Conservation (phyloP, 2,329 filamentous ascomycete species). For the Alternaria atra region DNA sequence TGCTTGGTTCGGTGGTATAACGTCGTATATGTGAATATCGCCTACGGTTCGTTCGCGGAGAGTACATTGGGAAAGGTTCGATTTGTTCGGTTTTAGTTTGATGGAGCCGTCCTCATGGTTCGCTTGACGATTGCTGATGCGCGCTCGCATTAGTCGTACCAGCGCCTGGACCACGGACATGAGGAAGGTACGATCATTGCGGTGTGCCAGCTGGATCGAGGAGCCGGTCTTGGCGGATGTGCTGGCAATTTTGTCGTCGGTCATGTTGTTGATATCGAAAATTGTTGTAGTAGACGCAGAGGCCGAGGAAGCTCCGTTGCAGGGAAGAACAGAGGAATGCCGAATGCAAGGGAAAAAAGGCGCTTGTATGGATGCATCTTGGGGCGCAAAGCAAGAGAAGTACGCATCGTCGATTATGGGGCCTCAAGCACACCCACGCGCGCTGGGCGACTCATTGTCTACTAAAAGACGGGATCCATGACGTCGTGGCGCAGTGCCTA, state of each 20-base stretch:
- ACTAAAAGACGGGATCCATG: slow-evolving; percentile 8
- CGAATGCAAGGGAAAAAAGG: not conserved
- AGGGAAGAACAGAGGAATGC: not conserved
- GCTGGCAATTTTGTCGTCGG: not conserved
- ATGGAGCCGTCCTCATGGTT: slow-evolving; percentile 54
- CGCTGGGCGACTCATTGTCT: slow-evolving; percentile 5
- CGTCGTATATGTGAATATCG: slow-evolving; percentile 59
- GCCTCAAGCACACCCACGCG: not conserved
- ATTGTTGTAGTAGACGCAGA: not conserved
- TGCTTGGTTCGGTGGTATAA: slow-evolving; percentile 35
- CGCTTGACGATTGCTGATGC: slow-evolving; percentile 41
- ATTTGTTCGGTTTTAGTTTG: slow-evolving; percentile 48
- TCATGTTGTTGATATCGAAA: slow-evolving; percentile 1
- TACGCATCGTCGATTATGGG: slow-evolving; percentile 12
- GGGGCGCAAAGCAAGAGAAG: slow-evolving; percentile 2
- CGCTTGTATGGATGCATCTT: slow-evolving; percentile 11
- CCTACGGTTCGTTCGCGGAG: slow-evolving; percentile 54
- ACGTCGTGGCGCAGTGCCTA: slow-evolving; percentile 14
- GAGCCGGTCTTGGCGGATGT: slow-evolving; percentile 9
- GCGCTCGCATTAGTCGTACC: slow-evolving; percentile 49
- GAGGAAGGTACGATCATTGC: slow-evolving; percentile 51
- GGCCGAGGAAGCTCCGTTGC: not conserved
- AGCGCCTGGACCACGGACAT: slow-evolving; percentile 52
- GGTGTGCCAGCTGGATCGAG: slow-evolving; percentile 47
- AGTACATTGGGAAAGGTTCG: slow-evolving; percentile 44